Base-by-base conservation (phyloP, 495 filamentous ascomycete species). In the Parathielavia appendiculata region DNA sequence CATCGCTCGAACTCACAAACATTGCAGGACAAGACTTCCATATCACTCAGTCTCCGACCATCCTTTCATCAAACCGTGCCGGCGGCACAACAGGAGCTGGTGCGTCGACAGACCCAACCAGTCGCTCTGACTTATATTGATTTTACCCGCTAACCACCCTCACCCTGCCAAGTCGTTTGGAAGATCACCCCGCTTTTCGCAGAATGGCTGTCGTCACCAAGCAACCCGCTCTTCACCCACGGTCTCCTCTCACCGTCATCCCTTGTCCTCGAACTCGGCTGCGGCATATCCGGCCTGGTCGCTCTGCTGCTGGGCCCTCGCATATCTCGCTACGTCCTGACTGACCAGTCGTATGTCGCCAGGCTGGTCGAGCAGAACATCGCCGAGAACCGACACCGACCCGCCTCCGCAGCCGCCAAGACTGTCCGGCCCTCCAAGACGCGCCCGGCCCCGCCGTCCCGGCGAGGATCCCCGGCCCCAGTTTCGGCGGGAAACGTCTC, bases 51-150 rank as follows among this genome's bases (percentile, higher is more conserved):
- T 96, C 90, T 0, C 93, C 92, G 10, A 82, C 83, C 4, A 71
- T 97, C 12, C 79, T 98, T 10, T 81, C 83, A 2, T 93, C 90
- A 8, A 82, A 85, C 57, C 84, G 90, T 16, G 79, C 82, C 20
- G 86, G 84, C 17, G 95, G 93, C 1, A 98, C 93, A 1, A 98
- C 93, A 5, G 93, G 93, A 56, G 91, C 92, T 68, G 88, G 89
- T 91, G 71, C 60, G 77, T 69, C 26, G 11, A 30, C 26, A 30
- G 26, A 6, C 26, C 26, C 26, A 10, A 19, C 48, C 39, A 32
- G 38, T 11, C 30, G 26, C 16, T 26, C 32, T 16, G n/a, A 22
- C 32, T 20, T 34, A 52, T 51, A 22, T 57, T 35, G 46, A 2
- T 9, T 13, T 10, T 14, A 12, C 17, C 26, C 30, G 19, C 12